Evolutionary conservation across 306 rosid species (phyloP), one percentile per base, ranked within the genome.

Genomic region (Cicer arietinum): DNA sequence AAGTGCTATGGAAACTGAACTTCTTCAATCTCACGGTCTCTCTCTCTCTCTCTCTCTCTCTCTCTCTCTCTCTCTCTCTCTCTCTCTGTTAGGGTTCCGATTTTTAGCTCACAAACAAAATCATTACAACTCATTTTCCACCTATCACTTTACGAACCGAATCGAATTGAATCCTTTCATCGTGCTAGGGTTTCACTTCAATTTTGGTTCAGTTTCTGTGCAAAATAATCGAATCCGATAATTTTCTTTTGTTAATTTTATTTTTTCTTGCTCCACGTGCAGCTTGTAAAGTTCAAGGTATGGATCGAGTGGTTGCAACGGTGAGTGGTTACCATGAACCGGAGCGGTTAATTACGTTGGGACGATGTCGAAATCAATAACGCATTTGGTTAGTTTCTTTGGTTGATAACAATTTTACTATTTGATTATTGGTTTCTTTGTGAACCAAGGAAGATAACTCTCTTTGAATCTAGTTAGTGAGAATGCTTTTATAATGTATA

Each of bases 221-320:
- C 12, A 62, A 3, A 5, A 42, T 61, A 51, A 3, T 66, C 53
- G 6, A 25, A 41, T 13, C 60, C 73, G 43, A 48, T 41, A 11
- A 30, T 8, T 30, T 59, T 53, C 13, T 3, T 18, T 69, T 50
- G 43, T 73, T 80, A 0, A 6, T 47, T 59, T 12, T 40, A 13
- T 22, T 20, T 12, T 17, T 63, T 25, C 5, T 48, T 10, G 39
- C 62, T 43, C 83, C 48, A 45, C 63, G 52, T 9, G 70, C 60
- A 79, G 85, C 35, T 72, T 46, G 50, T 11, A 80, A 83, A 25
- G 81, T 86, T 78, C 61, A 64, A 78, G 96, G 90, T 17, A 90
- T 94, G 97, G 90, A 94, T 40, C 79, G 81, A 6, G 97, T 90
- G 74, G 91, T 94, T 48, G 97, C 88, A 7, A 88, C 95, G 1